These are phyloP conservation scores for Phytophthora melonis DNA, from an alignment of 352 stramenopile species.

Conservation along the genomic window DNA sequence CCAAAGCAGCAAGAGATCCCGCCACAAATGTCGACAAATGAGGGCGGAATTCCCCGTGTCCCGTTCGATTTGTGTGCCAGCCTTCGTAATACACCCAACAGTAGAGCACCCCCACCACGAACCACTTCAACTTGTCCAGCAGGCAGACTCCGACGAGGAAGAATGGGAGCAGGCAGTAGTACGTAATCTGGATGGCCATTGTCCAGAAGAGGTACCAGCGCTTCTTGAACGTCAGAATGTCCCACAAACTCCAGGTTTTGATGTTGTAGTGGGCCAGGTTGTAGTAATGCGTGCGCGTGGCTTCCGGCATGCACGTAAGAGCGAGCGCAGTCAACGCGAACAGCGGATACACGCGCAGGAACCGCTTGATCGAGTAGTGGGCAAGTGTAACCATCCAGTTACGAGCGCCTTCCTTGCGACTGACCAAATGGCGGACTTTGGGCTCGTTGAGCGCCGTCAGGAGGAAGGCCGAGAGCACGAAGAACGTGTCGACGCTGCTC, in stretches of 20 bases:
- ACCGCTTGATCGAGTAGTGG: slow-evolving; percentile 1
- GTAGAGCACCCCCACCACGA: slow-evolving; percentile 10
- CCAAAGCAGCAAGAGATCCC: slow-evolving; percentile 13
- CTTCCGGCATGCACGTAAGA: slow-evolving; percentile 1
- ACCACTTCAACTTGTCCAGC: slow-evolving; percentile 6
- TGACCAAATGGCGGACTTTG: neutral
- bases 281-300: slow-evolving; percentile 13
- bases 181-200: slow-evolving; percentile 47
- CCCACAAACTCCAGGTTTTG: slow-evolving; percentile 1
- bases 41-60: neutral
- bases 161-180: slow-evolving; percentile 50
- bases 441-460: neutral
- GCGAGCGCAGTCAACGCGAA: neutral
- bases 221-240: neutral
- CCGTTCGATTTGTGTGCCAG: neutral
- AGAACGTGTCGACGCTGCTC: slow-evolving; percentile 19
- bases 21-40: slow-evolving; percentile 19
- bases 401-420: neutral
- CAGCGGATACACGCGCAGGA: slow-evolving; percentile 19
- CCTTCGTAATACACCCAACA: slow-evolving; percentile 25
- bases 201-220: slow-evolving; percentile 35
- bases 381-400: neutral
- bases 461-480: neutral
- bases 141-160: slow-evolving; percentile 26
- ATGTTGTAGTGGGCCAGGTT: slow-evolving; percentile 12